Conservation (phyloP, 768 basidiomycete genomes). For the Agaricus sinodeliciosus region DNA sequence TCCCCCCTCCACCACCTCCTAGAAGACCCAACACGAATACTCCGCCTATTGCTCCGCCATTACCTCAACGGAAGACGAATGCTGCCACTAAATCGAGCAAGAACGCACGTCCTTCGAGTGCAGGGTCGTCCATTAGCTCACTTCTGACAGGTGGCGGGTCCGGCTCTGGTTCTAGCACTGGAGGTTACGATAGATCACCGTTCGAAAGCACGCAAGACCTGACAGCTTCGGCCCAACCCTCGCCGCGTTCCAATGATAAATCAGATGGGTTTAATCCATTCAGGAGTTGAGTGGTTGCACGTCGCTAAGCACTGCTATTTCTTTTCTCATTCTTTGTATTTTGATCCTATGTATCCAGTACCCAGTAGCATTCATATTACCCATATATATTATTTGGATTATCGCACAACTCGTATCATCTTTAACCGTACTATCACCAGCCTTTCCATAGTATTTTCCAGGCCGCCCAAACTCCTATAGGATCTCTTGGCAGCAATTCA, state of each 20-base stretch:
- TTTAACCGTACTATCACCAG: too few species aligned
- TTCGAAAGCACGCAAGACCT: slow-evolving; percentile 60
- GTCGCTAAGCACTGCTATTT: too few species aligned
- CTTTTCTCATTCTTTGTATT: neutral
- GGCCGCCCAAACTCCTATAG: too few species aligned
- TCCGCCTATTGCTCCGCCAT: slow-evolving; percentile 31
- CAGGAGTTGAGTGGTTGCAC: slow-evolving; percentile 35
- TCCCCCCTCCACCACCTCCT: slow-evolving; percentile 63
- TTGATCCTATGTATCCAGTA: neutral
- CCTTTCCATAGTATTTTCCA: too few species aligned
- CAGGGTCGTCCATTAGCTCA: slow-evolving; percentile 1
- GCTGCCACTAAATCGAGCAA: slow-evolving; percentile 3
- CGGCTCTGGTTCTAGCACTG: slow-evolving; percentile 1
- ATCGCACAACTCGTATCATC: too few species aligned
- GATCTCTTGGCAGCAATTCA: too few species aligned
- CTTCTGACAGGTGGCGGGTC: slow-evolving; percentile 16
- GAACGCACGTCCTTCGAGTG: neutral
- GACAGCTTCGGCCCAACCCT: slow-evolving; percentile 9
- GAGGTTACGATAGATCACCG: slow-evolving; percentile 45
- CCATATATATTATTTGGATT: too few species aligned
- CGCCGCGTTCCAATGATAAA: neutral
- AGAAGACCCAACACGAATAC: slow-evolving; percentile 27
- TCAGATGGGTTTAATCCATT: slow-evolving; percentile 36
- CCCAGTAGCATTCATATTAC: too few species aligned
- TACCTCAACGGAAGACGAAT: slow-evolving; percentile 35